phyloP scores from a whole-genome alignment of 2,329 filamentous ascomycete species.

The Venturia asperata region DNA sequence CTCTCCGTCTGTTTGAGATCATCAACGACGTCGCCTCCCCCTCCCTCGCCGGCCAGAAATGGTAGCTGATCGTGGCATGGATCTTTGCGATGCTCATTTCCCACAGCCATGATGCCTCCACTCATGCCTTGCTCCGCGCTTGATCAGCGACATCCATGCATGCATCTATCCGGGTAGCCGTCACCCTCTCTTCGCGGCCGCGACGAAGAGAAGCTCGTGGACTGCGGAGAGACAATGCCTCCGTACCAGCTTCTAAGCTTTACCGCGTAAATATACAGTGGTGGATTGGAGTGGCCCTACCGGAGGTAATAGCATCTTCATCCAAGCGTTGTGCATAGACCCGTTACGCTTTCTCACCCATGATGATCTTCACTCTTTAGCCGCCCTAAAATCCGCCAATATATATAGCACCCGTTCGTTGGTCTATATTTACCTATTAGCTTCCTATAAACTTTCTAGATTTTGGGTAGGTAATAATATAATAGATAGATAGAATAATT shows the following conservation, averaged over 20 bases:
- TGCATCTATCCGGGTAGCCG: background rate
- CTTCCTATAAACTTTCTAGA: too few relatives aligned
- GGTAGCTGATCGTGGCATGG: background rate
- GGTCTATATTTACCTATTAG: too few relatives aligned
- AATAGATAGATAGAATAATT: too few relatives aligned
- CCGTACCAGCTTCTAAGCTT: background rate
- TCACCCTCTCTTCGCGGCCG: background rate
- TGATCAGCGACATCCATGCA: conserved; percentile 1
- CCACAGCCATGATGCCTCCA: background rate
- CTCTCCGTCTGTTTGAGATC: too few relatives aligned
- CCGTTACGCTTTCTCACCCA: background rate
- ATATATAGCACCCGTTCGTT: too few relatives aligned
- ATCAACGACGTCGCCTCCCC: too few relatives aligned
- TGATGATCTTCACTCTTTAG: too few relatives aligned
- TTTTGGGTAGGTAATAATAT: too few relatives aligned
- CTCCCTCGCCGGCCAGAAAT: background rate
- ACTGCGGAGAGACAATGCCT: background rate
- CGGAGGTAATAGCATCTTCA: background rate
- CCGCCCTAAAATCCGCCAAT: background rate
- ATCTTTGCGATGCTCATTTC: background rate
- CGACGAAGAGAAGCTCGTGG: background rate
- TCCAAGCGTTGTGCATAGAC: background rate
- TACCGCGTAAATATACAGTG: too few relatives aligned
- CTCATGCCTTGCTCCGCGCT: background rate
- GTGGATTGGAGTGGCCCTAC: too few relatives aligned